phyloP scores from a whole-genome alignment of 306 rosid genomes.

The Benincasa hispida region DNA sequence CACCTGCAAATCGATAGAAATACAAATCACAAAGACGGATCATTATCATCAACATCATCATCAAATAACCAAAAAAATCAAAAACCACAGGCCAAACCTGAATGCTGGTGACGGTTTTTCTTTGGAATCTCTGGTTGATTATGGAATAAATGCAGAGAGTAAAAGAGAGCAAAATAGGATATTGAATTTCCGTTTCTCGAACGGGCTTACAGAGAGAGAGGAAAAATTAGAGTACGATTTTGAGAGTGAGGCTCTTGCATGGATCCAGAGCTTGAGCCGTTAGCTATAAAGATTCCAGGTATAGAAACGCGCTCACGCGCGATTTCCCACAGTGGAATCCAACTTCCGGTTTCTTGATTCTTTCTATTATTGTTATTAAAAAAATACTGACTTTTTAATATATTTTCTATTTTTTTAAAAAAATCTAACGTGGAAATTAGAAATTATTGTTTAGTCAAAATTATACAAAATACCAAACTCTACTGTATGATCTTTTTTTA shows the following conservation, averaged over 20 bases:
- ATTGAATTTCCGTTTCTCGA: not conserved
- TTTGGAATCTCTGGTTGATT: not conserved
- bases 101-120: not conserved
- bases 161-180: not conserved
- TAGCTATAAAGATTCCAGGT: constrained; percentile 6
- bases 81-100: not conserved
- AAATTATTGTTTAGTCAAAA: too few species aligned
- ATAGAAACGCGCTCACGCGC: constrained; percentile 16
- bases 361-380: not conserved
- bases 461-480: too few species aligned
- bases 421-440: not conserved
- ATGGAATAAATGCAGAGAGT: constrained; percentile 8
- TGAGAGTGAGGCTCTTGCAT: constrained; percentile 37
- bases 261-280: constrained; percentile 37
- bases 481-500: too few species aligned
- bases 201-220: not conserved
- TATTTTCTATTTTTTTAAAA: too few species aligned
- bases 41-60: not conserved
- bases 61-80: too few species aligned
- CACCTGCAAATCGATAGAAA: not conserved
- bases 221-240: not conserved
- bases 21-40: not conserved
- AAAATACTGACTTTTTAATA: too few species aligned
- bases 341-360: constrained; percentile 10
- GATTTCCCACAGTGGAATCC: not conserved